Conservation (phyloP, 78 protist genomes). For the Dictyostelium firmibasis region DNA sequence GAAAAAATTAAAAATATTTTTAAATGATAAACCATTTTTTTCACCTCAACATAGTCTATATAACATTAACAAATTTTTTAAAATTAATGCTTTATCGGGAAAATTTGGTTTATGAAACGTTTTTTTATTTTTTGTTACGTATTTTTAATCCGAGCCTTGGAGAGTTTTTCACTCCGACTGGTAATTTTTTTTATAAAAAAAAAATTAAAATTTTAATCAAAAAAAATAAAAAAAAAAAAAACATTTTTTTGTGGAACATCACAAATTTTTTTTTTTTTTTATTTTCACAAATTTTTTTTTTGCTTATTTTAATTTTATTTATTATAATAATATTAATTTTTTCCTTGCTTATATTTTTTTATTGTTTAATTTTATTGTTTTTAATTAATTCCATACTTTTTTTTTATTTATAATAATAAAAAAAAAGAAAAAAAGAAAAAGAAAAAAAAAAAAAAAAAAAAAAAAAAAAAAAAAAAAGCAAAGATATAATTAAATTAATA, state of each 20-base stretch:
- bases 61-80: no score
- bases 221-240: no score
- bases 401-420: no score
- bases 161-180: neutral
- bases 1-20: no score
- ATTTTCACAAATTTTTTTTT: neutral
- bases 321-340: no score
- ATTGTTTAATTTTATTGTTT: neutral
- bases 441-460: neutral
- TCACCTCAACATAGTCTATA: no score
- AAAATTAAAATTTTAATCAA: neutral
- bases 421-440: neutral
- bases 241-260: neutral
- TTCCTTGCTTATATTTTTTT: neutral
- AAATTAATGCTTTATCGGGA: no score
- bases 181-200: neutral
- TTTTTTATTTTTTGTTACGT: neutral
- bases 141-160: neutral
- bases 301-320: neutral
- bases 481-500: no score
- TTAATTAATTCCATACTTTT: neutral
- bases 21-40: no score
- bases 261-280: no score
- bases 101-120: no score
- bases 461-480: neutral